Evolutionary conservation across 345 rosid species (phyloP).

Genomic region (Gossypium arboreum): DNA sequence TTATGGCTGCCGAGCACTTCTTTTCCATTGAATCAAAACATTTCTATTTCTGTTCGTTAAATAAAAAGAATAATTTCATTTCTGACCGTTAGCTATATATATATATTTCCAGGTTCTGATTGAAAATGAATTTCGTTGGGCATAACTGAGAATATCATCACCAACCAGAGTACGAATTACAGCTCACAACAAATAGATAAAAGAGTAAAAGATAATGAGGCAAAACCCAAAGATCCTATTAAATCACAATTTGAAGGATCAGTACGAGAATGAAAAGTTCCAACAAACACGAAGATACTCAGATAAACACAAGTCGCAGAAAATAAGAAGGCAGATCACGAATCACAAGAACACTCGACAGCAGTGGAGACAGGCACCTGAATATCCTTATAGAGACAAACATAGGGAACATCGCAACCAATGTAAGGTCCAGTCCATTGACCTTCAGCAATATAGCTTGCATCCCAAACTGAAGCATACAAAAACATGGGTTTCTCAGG

Average conservation of each 20-base stretch:
- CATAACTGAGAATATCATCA: background rate
- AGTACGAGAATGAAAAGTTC: background rate
- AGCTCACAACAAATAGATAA: background rate
- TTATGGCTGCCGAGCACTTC: background rate
- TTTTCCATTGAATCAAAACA: background rate
- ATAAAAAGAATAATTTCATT: background rate
- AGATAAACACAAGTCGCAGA: conserved; percentile 11
- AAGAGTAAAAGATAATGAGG: background rate
- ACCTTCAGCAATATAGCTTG: conserved; percentile 44
- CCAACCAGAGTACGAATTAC: background rate
- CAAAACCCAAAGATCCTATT: background rate
- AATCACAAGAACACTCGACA: conserved; percentile 29
- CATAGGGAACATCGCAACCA: conserved; percentile 52
- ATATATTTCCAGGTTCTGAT: background rate
- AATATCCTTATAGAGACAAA: conserved; percentile 47
- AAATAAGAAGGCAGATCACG: conserved; percentile 19
- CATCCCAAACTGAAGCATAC: conserved; percentile 61
- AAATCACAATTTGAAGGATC: background rate
- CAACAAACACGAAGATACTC: background rate
- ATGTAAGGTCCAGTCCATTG: conserved; percentile 45
- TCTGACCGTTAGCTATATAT: too few relatives aligned
- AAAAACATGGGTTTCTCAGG: conserved; percentile 49
- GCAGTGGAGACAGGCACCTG: conserved; percentile 39
- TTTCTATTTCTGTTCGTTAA: background rate
- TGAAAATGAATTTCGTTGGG: background rate